Conservation (phyloP, 2,329 filamentous ascomycete genomes). For the Alternaria gansuensis region DNA sequence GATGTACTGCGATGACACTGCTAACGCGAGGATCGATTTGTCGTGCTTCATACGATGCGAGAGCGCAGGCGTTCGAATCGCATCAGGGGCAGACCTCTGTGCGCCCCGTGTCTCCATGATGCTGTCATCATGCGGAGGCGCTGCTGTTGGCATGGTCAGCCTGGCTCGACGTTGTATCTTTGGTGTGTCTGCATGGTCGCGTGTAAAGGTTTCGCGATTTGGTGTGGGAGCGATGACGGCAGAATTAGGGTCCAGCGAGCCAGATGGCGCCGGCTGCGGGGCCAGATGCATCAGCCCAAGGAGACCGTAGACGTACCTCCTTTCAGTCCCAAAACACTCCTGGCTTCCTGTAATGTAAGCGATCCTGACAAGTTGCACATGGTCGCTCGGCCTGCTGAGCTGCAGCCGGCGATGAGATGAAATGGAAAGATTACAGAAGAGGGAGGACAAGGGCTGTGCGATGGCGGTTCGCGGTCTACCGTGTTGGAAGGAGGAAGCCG, state of each 20-base stretch:
- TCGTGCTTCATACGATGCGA: slow-evolving; percentile 78
- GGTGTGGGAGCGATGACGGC: slow-evolving; percentile 36
- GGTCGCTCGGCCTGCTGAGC: slow-evolving; percentile 29
- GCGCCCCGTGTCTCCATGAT: slow-evolving; percentile 30
- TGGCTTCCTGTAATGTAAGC: slow-evolving; percentile 39
- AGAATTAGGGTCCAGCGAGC: slow-evolving; percentile 27
- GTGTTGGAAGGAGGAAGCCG: slow-evolving; percentile 8
- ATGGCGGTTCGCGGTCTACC: slow-evolving; percentile 7
- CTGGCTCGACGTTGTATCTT: slow-evolving; percentile 18
- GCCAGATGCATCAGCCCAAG: slow-evolving; percentile 5
- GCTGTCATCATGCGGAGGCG: slow-evolving; percentile 37
- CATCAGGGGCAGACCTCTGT: slow-evolving; percentile 10
- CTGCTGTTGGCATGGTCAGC: slow-evolving; percentile 45
- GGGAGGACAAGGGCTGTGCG: slow-evolving; percentile 5
- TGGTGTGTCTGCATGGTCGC: slow-evolving; percentile 35
- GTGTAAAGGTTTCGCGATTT: slow-evolving; percentile 28
- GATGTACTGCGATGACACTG: slow-evolving; percentile 79
- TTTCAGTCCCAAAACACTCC: slow-evolving; percentile 21
- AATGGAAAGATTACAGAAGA: slow-evolving; percentile 28
- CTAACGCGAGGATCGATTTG: slow-evolving; percentile 82
- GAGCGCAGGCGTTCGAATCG: slow-evolving; percentile 64
- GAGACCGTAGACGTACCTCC: slow-evolving; percentile 34
- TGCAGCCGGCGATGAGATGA: slow-evolving; percentile 44
- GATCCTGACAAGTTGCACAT: slow-evolving; percentile 46
- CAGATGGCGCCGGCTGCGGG: slow-evolving; percentile 21